Evolutionary conservation across 2,329 filamentous ascomycete species (phyloP).

Genomic region (Neopestalotiopsis rosae): DNA sequence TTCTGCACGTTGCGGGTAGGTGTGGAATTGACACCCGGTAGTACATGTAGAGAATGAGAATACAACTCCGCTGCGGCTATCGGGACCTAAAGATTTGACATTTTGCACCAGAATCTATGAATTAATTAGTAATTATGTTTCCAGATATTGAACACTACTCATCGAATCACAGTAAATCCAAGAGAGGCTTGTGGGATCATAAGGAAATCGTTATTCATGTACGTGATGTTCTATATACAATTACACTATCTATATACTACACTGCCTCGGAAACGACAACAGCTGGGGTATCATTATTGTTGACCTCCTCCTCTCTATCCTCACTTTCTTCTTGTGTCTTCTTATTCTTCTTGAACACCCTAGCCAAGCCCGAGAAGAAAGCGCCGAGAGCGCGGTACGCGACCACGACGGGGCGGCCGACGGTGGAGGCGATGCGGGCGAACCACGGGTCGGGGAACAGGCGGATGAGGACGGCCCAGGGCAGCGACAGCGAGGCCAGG

Average conservation of each 20-base stretch:
- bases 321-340: background rate
- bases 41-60: too few species aligned
- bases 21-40: too few species aligned
- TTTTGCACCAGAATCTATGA: too few species aligned
- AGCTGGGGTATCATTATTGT: slow-evolving; percentile 26
- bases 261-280: slow-evolving; percentile 30
- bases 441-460: slow-evolving; percentile 54
- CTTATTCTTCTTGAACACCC: slow-evolving; percentile 24
- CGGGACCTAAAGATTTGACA: too few species aligned
- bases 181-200: too few species aligned
- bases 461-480: slow-evolving; percentile 54
- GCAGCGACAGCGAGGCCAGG: slow-evolving; percentile 52
- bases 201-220: too few species aligned
- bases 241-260: background rate
- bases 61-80: too few species aligned
- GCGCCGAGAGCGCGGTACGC: slow-evolving; percentile 30
- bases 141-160: too few species aligned
- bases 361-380: slow-evolving; percentile 26
- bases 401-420: slow-evolving; percentile 36
- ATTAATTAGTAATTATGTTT: too few species aligned
- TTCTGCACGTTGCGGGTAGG: too few species aligned
- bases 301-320: background rate
- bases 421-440: slow-evolving; percentile 33
- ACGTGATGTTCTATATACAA: background rate
- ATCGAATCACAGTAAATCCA: too few species aligned